Base-by-base conservation (phyloP, 2,329 filamentous ascomycete species). In the Sclerotinia trifoliorum region DNA sequence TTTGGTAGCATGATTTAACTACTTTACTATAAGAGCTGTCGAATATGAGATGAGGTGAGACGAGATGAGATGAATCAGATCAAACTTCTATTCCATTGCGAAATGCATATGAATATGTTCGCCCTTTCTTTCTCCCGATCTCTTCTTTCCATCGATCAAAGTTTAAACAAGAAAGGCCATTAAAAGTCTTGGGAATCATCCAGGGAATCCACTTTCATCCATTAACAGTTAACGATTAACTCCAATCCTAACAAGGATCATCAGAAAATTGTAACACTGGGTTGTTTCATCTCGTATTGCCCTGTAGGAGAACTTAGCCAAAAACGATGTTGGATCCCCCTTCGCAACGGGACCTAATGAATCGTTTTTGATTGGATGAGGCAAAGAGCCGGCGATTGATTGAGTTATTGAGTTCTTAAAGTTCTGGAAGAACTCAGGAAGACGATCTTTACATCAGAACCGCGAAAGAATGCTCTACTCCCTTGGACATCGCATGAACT, bases 231-330 rank as follows among this genome's bases (percentile, higher is more conserved):
- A n/a, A n/a, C n/a, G n/a, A n/a, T n/a, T n/a, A n/a, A n/a, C n/a
- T n/a, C n/a, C 35, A 2, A 58, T 29, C 56, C 56, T n/a, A 44
- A 29, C 52, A 13, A 44, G 39, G 56, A 58, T 58, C 24, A 13
- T 6, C 56, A 42, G 26, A 42, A 57, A 57, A 24, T 6, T 19
- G 35, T 29, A 58, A 58, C 57, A 26, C 46, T 32, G 26, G 26
- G 3, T 24, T 15, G 57, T 61, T 61, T 61, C 57, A 61, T 61
- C 57, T 61, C 57, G 57, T 61, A 61, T 56, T 24, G 29, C 42
- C 42, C 57, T n/a, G 42, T 61, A 0, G 5, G 57, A 48, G 57
- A 61, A 46, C 24, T 5, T 21, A 5, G 11, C 21, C 39, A 5
- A 46, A 60, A 46, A 26, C 24, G 24, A 19, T 11, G 6, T 46